These are phyloP conservation scores for Pinus albicaulis DNA, from an alignment of 75 land plant genomes.

Conservation along the genomic window DNA sequence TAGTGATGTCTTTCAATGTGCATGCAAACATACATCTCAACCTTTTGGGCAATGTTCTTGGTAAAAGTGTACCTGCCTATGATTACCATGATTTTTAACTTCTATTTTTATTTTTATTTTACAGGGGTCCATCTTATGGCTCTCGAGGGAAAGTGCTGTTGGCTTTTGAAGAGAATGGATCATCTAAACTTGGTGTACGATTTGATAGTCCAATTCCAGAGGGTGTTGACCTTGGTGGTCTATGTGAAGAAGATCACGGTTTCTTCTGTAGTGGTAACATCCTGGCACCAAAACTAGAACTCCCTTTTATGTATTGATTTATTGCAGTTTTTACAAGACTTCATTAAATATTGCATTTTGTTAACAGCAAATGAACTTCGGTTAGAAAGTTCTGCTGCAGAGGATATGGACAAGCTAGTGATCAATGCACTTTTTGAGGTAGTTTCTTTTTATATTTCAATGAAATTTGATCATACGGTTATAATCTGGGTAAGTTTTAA, in stretches of 20 bases:
- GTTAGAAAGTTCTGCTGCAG: slow-evolving; percentile 4
- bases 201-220: slow-evolving; percentile 73
- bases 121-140: slow-evolving; percentile 67
- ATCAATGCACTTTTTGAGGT: slow-evolving; percentile 61
- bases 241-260: slow-evolving; percentile 78
- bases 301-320: background rate
- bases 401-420: slow-evolving; percentile 19
- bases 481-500: background rate
- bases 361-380: slow-evolving; percentile 41
- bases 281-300: background rate
- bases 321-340: background rate
- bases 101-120: background rate
- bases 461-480: no score
- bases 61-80: background rate
- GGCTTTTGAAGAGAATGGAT: slow-evolving; percentile 65
- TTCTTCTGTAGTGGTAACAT: slow-evolving; percentile 66
- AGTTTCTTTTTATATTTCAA: background rate
- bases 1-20: background rate
- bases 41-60: background rate
- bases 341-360: background rate
- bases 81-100: background rate
- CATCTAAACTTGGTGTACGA: slow-evolving; percentile 74
- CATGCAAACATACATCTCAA: background rate
- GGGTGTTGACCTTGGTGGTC: slow-evolving; percentile 70
- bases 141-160: slow-evolving; percentile 59